A percentile compares a stretch with the other conserved stretches of the same genome.
phyloP scores from a whole-genome alignment of 2,329 filamentous ascomycete species.

The Davidsoniella neocaledoniae region DNA sequence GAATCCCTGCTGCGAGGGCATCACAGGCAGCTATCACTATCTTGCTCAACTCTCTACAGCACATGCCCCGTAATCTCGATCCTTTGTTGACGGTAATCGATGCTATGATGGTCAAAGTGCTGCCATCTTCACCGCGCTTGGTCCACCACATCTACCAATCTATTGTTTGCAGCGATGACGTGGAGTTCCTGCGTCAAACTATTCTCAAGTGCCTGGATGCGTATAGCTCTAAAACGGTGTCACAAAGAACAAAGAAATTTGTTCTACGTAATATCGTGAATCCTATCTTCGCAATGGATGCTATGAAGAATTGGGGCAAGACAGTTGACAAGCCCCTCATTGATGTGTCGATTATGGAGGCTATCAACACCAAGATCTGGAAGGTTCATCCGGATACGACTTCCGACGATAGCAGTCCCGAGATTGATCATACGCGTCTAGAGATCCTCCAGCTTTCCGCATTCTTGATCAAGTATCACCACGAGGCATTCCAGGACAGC shows the following conservation, averaged over 20 bases:
- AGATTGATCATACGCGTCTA: constrained; percentile 90
- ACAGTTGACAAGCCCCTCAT: constrained; percentile 41
- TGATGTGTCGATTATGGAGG: constrained; percentile 73
- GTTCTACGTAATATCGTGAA: constrained; percentile 85
- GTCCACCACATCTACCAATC: constrained; percentile 70
- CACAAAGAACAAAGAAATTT: constrained; percentile 86
- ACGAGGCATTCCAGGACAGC: constrained; percentile 70
- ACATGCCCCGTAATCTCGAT: constrained; percentile 61
- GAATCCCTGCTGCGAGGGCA: constrained; percentile 53
- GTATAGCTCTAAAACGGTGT: constrained; percentile 61
- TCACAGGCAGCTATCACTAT: constrained; percentile 71
- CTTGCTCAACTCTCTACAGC: constrained; percentile 62
- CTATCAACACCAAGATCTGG: constrained; percentile 87
- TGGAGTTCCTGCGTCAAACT: constrained; percentile 71
- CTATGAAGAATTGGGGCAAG: constrained; percentile 58
- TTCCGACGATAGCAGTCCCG: constrained; percentile 64
- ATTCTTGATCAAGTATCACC: constrained; percentile 88
- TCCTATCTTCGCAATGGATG: constrained; percentile 90
- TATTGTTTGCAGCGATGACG: constrained; percentile 68
- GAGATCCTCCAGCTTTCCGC: constrained; percentile 90
- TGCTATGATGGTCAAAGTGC: constrained; percentile 63
- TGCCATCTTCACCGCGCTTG: constrained; percentile 60
- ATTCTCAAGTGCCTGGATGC: constrained; percentile 75
- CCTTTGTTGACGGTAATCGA: constrained; percentile 74
- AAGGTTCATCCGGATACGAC: constrained; percentile 70